Base-by-base conservation (phyloP, 768 basidiomycete genomes). In the Clathrus columnatus region DNA sequence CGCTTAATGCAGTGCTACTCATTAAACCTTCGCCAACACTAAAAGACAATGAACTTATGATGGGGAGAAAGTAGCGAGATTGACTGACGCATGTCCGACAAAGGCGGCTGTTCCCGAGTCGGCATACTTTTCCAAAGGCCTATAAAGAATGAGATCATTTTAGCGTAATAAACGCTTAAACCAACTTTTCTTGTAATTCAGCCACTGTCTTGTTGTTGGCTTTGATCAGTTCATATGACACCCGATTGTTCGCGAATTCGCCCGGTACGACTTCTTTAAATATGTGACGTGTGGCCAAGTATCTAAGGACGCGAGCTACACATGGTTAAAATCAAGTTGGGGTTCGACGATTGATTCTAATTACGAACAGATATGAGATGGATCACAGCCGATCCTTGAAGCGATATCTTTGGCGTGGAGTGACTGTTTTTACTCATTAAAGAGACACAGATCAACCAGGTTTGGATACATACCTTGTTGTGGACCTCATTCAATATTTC, bases 401-500 rank as follows among this genome's bases (percentile, higher is more conserved):
- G 68, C 72, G 42, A 76, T 73, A 4, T 73, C 69, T 5, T 65
- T 56, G 21, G 67, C 64, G n/a, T n/a, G n/a, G n/a, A n/a, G 30
- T 75, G 73, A 21, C 71, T 53, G 0, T 72, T 72, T 69, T 70
- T 55, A 17, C 44, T 30, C 5, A 26, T 30, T n/a, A 43, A 21
- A 16, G 21, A 32, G 47, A 29, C 14, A n/a, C 17, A 18, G n/a
- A n/a, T n/a, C n/a, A n/a, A n/a, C n/a, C n/a, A n/a, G n/a, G n/a
- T n/a, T n/a, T n/a, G n/a, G n/a, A 42, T 51, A 14, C 50, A 51
- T 43, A n/a, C 68, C 71, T 30, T 68, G 45, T 5, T 64, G 63
- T 20, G 74, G 8, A 69, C 73, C 54, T 73, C 72, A 0, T 69
- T 65, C n/a, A 76, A 57, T 1, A 75, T 72, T 54, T 75, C 73